Percentiles rank a stretch among this genome's conserved stretches.
Conservation (phyloP, 2,329 filamentous ascomycete species). For the Bipolaris oryzae region DNA sequence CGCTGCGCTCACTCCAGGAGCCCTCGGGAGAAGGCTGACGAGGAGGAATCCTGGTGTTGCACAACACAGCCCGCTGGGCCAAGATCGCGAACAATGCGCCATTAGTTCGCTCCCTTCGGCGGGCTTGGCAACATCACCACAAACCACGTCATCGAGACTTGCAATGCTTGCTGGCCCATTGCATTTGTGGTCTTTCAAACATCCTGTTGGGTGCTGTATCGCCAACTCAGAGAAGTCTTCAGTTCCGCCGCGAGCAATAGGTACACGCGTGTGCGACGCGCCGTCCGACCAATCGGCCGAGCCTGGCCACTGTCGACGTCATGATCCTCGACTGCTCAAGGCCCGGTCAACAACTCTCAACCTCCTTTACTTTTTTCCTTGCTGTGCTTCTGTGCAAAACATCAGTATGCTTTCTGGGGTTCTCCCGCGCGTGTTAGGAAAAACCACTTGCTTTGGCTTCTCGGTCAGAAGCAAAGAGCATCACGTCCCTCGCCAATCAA, state of each 20-base stretch:
- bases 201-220: neutral
- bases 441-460: no score
- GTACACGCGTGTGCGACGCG: constrained; percentile 1
- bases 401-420: neutral
- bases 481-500: no score
- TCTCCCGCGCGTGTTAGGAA: no score
- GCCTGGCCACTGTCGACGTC: constrained; percentile 1
- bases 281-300: constrained; percentile 7
- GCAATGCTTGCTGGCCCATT: neutral
- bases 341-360: neutral
- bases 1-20: constrained; percentile 7
- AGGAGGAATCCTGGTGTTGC: constrained; percentile 4
- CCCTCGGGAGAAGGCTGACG: constrained; percentile 8
- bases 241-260: neutral
- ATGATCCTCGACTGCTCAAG: neutral
- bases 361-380: neutral
- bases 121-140: neutral
- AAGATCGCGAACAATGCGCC: constrained; percentile 4
- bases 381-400: neutral
- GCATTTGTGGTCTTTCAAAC: neutral
- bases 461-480: no score
- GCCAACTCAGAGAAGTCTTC: neutral
- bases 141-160: neutral
- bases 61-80: constrained; percentile 5
- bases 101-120: neutral